Base-by-base conservation (phyloP, 495 filamentous ascomycete genomes). In the Talaromyces wortmannii region DNA sequence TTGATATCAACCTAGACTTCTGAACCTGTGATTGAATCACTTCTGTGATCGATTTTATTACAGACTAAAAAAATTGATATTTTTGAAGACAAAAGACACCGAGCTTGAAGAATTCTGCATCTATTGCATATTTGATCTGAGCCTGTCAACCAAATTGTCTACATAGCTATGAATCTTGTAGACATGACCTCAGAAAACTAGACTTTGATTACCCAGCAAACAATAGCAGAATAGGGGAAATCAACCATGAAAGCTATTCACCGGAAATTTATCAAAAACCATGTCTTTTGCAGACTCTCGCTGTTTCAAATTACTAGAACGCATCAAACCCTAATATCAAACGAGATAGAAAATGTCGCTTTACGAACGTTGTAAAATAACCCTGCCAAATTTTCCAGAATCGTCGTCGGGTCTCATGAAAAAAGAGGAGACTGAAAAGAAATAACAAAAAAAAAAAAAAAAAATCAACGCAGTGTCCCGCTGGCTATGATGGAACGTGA, bases 1-100 rank as follows among this genome's bases (percentile, higher is more conserved):
- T 53, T 23, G 52, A 53, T 33, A 53, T 53, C 29, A 45, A 30
- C 7, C n/a, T 53, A 46, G 13, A 23, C 4, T 53, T 32, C 17
- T 46, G 3, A 36, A 17, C 16, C 36, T 7, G 17, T 30, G n/a
- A 6, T 52, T 4, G 33, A 23, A 23, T 23, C 23, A 23, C 23
- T 23, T n/a, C n/a, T 23, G 23, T 23, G 23, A 1, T 23, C 23
- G 4, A 23, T 23, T 23, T 23, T 23, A 23, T 23, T 23, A 23
- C 23, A 23, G 23, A 23, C 23, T 23, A 23, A 1, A 23, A 4
- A 23, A 23, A 2, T 23, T 23, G 23, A 23, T 23, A 23, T 23
- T 23, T 23, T 23, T 23, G 23, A 23, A 23, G 23, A 23, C 23
- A 23, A 23, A 23, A 23, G 4, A 23, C 4, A 23, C 23, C 23